Base-by-base conservation (phyloP, 2,329 filamentous ascomycete species). In the Elsinoe ampelina region DNA sequence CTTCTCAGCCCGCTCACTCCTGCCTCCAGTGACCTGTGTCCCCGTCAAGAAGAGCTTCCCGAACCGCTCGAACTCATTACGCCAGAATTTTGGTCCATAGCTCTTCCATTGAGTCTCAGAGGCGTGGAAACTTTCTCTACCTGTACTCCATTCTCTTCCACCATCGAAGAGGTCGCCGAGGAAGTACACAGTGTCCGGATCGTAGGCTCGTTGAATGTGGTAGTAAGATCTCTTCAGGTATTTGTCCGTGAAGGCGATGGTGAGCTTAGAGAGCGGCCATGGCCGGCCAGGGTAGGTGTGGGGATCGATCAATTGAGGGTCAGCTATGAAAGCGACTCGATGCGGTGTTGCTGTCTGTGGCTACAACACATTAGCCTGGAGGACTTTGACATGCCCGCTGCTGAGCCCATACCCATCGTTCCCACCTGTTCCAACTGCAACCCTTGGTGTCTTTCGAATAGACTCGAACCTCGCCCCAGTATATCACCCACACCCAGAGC, bases 131-230 rank as follows among this genome's bases (percentile, higher is more conserved):
- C 36, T 48, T n/a, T 57, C 41, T 20, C 77, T 77, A 2, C 71
- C 74, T 11, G 91, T 92, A 63, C 85, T 86, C 93, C 93, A 98
- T 75, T 98, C 93, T 63, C 93, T 81, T 7, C 93, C 93, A 3
- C 93, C 93, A 67, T 98, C 93, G 65, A 98, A 96, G 0, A 98
- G 75, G 67, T 98, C 93, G 6, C 93, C 93, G 0, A 98, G 76
- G 67, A 98, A 97, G 67, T 96, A 82, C 1, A 95, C 77, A 13
- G 87, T 91, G 67, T 96, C 89, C 0, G 93, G 93, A n/a, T 81
- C 80, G 12, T 97, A 76, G 15, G 81, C 74, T 15, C 79, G 74
- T 66, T 95, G 89, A 58, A 97, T 79, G 55, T 85, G 80, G n/a
- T 77, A 80, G 69, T 95, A 97, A 7, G 87, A 84, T 41, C 91